Percentiles rank a stretch among this genome's conserved stretches.
phyloP scores from a whole-genome alignment of 768 basidiomycete species.

The Suillus tomentosus region DNA sequence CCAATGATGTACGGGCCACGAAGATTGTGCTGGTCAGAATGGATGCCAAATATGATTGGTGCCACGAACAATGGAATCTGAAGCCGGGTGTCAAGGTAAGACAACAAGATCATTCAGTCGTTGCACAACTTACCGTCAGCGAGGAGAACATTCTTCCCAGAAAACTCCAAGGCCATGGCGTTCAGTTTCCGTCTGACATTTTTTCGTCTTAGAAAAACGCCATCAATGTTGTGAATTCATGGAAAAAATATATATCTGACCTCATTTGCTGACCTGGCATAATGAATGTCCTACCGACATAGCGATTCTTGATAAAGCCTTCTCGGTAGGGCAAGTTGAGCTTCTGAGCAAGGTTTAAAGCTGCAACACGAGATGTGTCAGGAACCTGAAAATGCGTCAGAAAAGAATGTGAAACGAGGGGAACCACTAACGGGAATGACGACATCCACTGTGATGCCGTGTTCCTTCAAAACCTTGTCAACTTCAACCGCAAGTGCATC shows the following conservation, averaged over 20 bases:
- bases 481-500: constrained; percentile 92
- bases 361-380: constrained; percentile 95
- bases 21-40: no score
- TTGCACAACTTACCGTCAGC: constrained; percentile 75
- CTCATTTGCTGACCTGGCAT: constrained; percentile 99
- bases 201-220: constrained; percentile 60
- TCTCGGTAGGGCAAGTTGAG: constrained; percentile 91
- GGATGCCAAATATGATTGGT: no score
- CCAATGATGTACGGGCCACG: no score
- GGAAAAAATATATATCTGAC: constrained; percentile 35
- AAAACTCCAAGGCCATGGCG: constrained; percentile 98
- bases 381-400: constrained; percentile 62
- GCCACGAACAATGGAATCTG: constrained; percentile 97
- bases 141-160: constrained; percentile 86
- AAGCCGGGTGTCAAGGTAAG: neutral
- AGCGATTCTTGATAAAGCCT: constrained; percentile 98
- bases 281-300: constrained; percentile 97
- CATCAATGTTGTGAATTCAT: constrained; percentile 8
- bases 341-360: constrained; percentile 91
- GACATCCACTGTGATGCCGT: constrained; percentile 81
- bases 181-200: constrained; percentile 95
- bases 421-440: constrained; percentile 79
- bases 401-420: neutral
- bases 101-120: neutral
- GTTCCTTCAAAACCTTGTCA: constrained; percentile 63